These are phyloP conservation scores for Lasiosphaeria ovina DNA, from an alignment of 495 filamentous ascomycete genomes.

Conservation along the genomic window DNA sequence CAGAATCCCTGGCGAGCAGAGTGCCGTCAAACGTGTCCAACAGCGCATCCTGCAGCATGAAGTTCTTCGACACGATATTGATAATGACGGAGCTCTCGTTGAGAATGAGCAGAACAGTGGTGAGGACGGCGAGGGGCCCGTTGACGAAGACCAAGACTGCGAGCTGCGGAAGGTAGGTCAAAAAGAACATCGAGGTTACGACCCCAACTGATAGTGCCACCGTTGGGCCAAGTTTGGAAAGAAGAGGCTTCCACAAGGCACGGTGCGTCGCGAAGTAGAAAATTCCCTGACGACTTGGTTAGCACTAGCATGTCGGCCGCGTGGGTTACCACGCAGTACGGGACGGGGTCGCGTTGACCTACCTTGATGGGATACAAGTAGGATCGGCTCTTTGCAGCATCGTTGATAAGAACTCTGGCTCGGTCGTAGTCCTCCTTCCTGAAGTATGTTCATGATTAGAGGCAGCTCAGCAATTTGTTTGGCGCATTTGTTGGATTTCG, in stretches of 20 bases:
- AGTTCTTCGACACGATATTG: slow-evolving; percentile 68
- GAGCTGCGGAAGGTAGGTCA: slow-evolving; percentile 88
- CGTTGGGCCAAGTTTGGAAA: slow-evolving; percentile 65
- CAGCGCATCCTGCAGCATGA: slow-evolving; percentile 74
- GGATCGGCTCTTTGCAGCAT: slow-evolving; percentile 68
- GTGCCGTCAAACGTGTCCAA: slow-evolving; percentile 91
- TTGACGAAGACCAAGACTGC: slow-evolving; percentile 78
- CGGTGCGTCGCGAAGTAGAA: slow-evolving; percentile 70
- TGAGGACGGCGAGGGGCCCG: slow-evolving; percentile 78
- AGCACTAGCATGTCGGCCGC: neutral
- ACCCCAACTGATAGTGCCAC: slow-evolving; percentile 65
- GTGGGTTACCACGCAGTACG: neutral
- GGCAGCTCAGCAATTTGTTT: neutral
- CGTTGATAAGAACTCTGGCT: slow-evolving; percentile 52
- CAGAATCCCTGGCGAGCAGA: slow-evolving; percentile 56
- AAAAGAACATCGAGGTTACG: slow-evolving; percentile 74
- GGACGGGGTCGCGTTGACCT: slow-evolving; percentile 11
- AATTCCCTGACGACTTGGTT: slow-evolving; percentile 56
- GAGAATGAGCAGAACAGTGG: slow-evolving; percentile 73
- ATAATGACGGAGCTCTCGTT: slow-evolving; percentile 80
- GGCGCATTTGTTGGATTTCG: neutral
- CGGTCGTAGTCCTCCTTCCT: slow-evolving; percentile 58
- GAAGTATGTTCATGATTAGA: slow-evolving; percentile 15
- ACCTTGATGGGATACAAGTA: slow-evolving; percentile 87
- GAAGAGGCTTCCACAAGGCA: slow-evolving; percentile 65